These are phyloP conservation scores for Orbilia oligospora DNA, from an alignment of 2,329 filamentous ascomycete species.

Conservation along the genomic window DNA sequence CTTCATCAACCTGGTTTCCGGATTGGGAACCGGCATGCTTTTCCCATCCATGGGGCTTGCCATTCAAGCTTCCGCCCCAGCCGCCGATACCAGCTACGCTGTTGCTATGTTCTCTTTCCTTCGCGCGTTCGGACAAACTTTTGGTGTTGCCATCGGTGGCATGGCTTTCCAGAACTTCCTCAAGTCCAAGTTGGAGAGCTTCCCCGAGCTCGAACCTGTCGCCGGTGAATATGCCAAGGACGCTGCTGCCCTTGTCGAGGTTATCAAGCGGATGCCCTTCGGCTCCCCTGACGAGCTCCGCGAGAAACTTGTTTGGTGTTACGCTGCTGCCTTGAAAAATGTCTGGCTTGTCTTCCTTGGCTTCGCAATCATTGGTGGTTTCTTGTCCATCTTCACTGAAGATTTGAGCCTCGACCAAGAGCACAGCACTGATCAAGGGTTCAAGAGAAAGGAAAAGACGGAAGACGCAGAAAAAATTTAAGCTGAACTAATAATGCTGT, in stretches of 20 bases:
- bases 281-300: constrained; percentile 65
- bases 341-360: constrained; percentile 74
- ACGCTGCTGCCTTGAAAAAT: constrained; percentile 72
- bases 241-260: constrained; percentile 73
- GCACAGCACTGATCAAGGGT: constrained; percentile 70
- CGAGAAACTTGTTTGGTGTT: constrained; percentile 70
- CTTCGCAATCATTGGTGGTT: constrained; percentile 70
- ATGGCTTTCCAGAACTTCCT: constrained; percentile 80
- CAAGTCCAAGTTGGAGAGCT: constrained; percentile 70
- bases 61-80: constrained; percentile 75
- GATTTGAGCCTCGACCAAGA: constrained; percentile 70
- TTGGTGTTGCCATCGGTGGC: constrained; percentile 78
- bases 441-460: constrained; percentile 67
- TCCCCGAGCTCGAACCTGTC: constrained; percentile 68
- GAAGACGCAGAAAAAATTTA: constrained; percentile 53
- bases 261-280: constrained; percentile 72
- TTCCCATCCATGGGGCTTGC: constrained; percentile 76
- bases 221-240: constrained; percentile 72
- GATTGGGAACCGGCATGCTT: constrained; percentile 76
- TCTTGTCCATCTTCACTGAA: constrained; percentile 72
- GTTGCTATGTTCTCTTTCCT: constrained; percentile 78
- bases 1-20: constrained; percentile 74
- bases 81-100: constrained; percentile 74
- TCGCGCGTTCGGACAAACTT: constrained; percentile 75
- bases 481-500: background rate